Evolutionary conservation across 2,329 filamentous ascomycete genomes (phyloP), one percentile per base, ranked within the genome.

Genomic region (Macroventuria anomochaeta): DNA sequence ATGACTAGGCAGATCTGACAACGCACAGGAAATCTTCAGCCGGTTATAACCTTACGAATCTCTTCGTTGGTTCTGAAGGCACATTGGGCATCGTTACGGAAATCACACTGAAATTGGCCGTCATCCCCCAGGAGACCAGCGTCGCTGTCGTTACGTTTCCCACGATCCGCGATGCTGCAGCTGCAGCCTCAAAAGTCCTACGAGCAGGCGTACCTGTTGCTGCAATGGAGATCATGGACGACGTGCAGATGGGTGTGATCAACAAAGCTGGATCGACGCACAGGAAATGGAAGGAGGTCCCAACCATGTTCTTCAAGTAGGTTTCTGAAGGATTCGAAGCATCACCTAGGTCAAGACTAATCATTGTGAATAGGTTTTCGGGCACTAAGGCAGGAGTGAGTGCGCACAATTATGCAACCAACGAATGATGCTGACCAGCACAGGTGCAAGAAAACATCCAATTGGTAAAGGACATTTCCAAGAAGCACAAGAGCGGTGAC

Each of bases 191-290:
- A 2, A 84, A 83, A 42, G 85, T 93, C n/a, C 89, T 93, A 81
- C 85, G 89, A 63, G 82, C 85, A 0, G 89, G 88, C 0, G 80
- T 92, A 3, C 89, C 88, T 0, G 82, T 93, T 6, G 88, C 87
- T 0, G 88, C 88, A 3, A 88, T 93, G 84, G 90, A 95, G 75
- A 86, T 95, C 62, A 91, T 95, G 88, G 90, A 95, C 68, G 90
- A 95, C 53, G 88, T 93, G 3, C 89, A 93, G 74, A 95, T 95
- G 90, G 83, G 80, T 59, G 88, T 93, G 0, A 87, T 95, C 68
- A 95, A 95, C 75, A 80, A 86, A 46, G 84, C 88, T 10, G 88
- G 88, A 1, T 85, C 85, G 3, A 91, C 88, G 0, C 82, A 84
- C 7, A 87, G 86, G 13, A 83, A 84, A 36, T 93, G 90, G 90